Percentiles rank a stretch among this genome's conserved stretches.
Conservation (phyloP, 164 flowering plant species). For the Aristolochia fimbriata region DNA sequence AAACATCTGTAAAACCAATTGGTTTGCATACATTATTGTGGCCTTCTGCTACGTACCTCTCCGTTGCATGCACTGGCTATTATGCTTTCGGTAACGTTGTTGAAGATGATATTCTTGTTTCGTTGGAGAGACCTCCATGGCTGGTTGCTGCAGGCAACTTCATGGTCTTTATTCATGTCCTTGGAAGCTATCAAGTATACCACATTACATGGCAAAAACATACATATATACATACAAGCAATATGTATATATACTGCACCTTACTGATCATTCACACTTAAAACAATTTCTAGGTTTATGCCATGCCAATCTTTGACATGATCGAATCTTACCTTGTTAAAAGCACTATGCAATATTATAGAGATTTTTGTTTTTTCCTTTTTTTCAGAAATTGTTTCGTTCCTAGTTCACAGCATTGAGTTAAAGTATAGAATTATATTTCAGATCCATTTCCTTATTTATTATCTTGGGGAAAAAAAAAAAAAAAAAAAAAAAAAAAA, state of each 20-base stretch:
- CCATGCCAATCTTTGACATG: constrained; percentile 30
- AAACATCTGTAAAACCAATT: constrained; percentile 23
- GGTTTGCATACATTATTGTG: constrained; percentile 26
- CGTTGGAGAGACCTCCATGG: constrained; percentile 26
- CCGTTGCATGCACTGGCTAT: constrained; percentile 20
- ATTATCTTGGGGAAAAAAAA: too few relatives aligned
- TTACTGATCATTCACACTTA: too few relatives aligned
- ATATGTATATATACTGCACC: not conserved
- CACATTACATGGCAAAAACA: too few relatives aligned
- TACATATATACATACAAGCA: too few relatives aligned
- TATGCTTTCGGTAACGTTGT: constrained; percentile 21
- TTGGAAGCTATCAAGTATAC: constrained; percentile 32
- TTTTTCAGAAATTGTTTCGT: too few relatives aligned
- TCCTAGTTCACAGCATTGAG: too few relatives aligned
- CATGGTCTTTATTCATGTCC: constrained; percentile 28
- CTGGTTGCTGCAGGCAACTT: constrained; percentile 27
- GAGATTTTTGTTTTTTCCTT: too few relatives aligned
- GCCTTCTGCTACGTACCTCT: constrained; percentile 25
- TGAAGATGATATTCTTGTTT: constrained; percentile 26
- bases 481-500: too few relatives aligned
- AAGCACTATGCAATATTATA: not conserved
- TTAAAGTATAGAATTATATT: too few relatives aligned
- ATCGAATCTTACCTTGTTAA: constrained; percentile 18
- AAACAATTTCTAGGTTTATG: constrained; percentile 15
- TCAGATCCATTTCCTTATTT: too few relatives aligned